phyloP scores from a whole-genome alignment of 2,329 filamentous ascomycete species.

The Penicillium expansum region DNA sequence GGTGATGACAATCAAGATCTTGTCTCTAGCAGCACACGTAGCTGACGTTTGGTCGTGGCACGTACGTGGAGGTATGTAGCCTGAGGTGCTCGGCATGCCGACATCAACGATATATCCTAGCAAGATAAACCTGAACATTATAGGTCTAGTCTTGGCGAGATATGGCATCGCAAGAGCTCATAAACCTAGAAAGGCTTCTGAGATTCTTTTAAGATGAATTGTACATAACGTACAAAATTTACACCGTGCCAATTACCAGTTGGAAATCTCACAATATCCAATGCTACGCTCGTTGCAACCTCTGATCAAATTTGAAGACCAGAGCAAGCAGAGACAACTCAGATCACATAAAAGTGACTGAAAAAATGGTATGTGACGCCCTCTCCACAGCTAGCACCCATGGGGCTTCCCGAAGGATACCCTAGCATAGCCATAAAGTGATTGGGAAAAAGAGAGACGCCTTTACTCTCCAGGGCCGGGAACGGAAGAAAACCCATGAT shows the following conservation, averaged over 20 bases:
- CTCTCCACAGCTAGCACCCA: constrained; percentile 50
- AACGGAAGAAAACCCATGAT: constrained; percentile 51
- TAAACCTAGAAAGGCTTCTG: background rate
- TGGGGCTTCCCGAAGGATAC: constrained; percentile 40
- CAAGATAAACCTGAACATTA: background rate
- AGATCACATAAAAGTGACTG: constrained; percentile 1
- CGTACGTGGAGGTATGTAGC: background rate
- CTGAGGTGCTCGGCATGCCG: background rate
- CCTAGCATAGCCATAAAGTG: constrained; percentile 46
- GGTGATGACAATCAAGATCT: constrained; percentile 9
- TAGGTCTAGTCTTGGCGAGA: no score
- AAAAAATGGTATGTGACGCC: constrained; percentile 41
- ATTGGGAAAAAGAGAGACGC: constrained; percentile 47
- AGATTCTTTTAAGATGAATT: background rate
- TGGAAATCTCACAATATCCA: background rate
- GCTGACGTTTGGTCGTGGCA: background rate
- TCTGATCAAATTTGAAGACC: background rate
- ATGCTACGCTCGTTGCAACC: background rate
- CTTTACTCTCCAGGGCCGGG: constrained; percentile 47
- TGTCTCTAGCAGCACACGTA: background rate
- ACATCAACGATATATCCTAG: background rate
- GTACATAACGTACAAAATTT: background rate
- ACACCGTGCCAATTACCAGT: background rate
- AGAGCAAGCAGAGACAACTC: background rate
- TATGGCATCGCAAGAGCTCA: background rate